A percentile compares a stretch with the other conserved stretches of the same genome.
Conservation (phyloP, 768 basidiomycete species). For the Xerocomus potaroensis region DNA sequence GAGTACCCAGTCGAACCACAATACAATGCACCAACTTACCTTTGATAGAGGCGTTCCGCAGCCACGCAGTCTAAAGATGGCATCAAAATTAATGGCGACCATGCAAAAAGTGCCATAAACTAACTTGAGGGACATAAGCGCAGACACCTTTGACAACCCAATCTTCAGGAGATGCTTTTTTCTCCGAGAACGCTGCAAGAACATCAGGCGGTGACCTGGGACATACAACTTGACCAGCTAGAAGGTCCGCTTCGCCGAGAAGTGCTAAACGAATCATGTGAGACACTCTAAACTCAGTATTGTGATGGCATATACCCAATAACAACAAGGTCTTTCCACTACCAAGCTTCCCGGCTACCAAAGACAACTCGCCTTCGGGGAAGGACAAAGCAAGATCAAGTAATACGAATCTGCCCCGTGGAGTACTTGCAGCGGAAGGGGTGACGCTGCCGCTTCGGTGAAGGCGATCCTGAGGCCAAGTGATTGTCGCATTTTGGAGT, state of each 20-base stretch:
- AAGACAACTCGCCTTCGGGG: conserved; percentile 71
- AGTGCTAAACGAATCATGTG: conserved; percentile 43
- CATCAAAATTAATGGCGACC: background rate
- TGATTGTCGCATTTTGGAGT: conserved; percentile 81
- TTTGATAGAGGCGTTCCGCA: conserved; percentile 60
- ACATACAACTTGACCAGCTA: conserved; percentile 76
- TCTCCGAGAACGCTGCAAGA: conserved; percentile 54
- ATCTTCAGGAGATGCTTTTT: conserved; percentile 43
- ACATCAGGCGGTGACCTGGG: conserved; percentile 83
- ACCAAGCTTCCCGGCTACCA: conserved; percentile 87
- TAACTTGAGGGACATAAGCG: conserved; percentile 81
- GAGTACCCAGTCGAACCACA: conserved; percentile 36
- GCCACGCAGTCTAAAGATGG: conserved; percentile 51
- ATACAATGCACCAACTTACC: conserved; percentile 7
- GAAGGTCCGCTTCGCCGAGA: conserved; percentile 53
- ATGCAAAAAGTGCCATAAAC: conserved; percentile 13
- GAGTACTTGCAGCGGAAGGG: conserved; percentile 63
- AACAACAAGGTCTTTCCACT: conserved; percentile 85
- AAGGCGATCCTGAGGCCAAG: conserved; percentile 81
- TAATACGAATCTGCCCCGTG: conserved; percentile 73
- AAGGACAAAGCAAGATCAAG: conserved; percentile 76
- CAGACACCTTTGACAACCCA: conserved; percentile 80
- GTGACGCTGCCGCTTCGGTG: conserved; percentile 39
- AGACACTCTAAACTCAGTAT: background rate
- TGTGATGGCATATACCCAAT: conserved; percentile 39